A percentile compares a stretch with the other conserved stretches of the same genome.
Conservation (phyloP, 306 rosid species). For the Trifolium fragiferum region DNA sequence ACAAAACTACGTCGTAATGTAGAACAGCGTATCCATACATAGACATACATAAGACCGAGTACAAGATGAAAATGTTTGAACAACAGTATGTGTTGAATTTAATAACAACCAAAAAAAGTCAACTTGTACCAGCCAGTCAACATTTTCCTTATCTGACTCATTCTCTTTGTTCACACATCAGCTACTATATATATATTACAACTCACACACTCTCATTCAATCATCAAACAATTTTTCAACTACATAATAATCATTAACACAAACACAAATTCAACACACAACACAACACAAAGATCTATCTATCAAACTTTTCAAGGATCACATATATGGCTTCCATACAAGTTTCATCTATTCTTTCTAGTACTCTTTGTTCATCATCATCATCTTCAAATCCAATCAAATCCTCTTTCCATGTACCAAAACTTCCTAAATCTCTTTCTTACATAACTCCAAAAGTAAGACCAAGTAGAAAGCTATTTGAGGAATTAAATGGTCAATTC, state of each 20-base stretch:
- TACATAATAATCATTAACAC: not conserved
- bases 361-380: constrained; percentile 35
- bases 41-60: not conserved
- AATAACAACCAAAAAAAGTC: not conserved
- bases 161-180: not conserved
- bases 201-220: not conserved
- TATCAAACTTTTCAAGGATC: not conserved
- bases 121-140: not conserved
- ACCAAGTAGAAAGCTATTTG: constrained; percentile 47
- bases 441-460: constrained; percentile 29
- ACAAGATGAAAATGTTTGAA: not conserved
- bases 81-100: not conserved
- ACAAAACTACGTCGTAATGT: not conserved
- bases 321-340: constrained; percentile 56
- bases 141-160: not conserved
- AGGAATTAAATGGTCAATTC: constrained; percentile 50
- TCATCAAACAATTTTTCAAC: not conserved
- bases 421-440: constrained; percentile 43
- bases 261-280: not conserved
- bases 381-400: constrained; percentile 49
- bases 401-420: constrained; percentile 54
- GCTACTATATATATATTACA: not conserved
- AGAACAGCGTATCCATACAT: not conserved
- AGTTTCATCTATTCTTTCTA: constrained; percentile 40
- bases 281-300: not conserved